These are phyloP conservation scores for Corchorus capsularis DNA, from an alignment of 345 rosid species.

Conservation along the genomic window DNA sequence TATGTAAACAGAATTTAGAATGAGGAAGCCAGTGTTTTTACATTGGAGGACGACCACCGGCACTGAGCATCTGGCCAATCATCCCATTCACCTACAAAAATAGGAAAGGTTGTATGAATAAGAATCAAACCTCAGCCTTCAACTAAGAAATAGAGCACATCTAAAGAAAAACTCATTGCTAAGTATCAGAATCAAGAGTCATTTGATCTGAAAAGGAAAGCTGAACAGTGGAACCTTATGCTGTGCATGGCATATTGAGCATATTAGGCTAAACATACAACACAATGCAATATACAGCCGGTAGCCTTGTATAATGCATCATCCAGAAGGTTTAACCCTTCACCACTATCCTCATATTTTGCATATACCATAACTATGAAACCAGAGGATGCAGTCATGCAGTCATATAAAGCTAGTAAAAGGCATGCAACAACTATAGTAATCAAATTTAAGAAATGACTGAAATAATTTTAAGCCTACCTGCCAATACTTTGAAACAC, in stretches of 20 bases:
- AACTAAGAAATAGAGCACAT: background rate
- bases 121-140: slow-evolving; percentile 6
- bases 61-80: slow-evolving; percentile 86
- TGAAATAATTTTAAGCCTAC: slow-evolving; percentile 25
- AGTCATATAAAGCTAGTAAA: background rate
- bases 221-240: background rate
- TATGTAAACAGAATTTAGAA: slow-evolving; percentile 1
- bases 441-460: background rate
- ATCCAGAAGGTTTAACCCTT: background rate
- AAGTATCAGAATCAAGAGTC: background rate
- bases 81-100: slow-evolving; percentile 75
- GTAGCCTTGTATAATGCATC: background rate
- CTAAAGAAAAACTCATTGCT: background rate
- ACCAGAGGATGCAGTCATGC: background rate
- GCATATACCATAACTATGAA: background rate
- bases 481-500: slow-evolving; percentile 96
- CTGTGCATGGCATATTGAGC: too few species aligned
- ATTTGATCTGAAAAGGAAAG: background rate
- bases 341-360: background rate
- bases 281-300: background rate
- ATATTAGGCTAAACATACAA: background rate
- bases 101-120: background rate
- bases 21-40: slow-evolving; percentile 29
- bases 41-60: slow-evolving; percentile 73
- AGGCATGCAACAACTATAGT: background rate